Evolutionary conservation across 192 early-diverging fungal genomes (phyloP).

Genomic region (Spinellus fusiger): DNA sequence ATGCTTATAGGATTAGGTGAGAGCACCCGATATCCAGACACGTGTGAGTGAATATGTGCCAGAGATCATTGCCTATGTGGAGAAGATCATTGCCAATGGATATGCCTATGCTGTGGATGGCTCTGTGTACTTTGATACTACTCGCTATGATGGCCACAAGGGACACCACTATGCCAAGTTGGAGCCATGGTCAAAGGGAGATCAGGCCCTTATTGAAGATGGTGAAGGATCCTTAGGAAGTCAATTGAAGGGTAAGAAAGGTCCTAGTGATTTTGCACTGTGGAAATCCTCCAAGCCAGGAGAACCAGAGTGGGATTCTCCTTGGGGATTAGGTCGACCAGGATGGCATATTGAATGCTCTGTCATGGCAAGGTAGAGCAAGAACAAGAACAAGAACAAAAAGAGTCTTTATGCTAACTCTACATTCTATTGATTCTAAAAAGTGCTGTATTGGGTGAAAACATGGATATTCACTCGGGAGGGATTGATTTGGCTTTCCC

Average conservation of each 20-base stretch:
- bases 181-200: slow-evolving; percentile 82
- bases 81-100: slow-evolving; percentile 92
- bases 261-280: slow-evolving; percentile 84
- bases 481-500: slow-evolving; percentile 96
- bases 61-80: slow-evolving; percentile 85
- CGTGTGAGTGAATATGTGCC: slow-evolving; percentile 96
- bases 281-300: slow-evolving; percentile 94
- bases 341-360: slow-evolving; percentile 99
- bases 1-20: slow-evolving; percentile 36
- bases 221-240: slow-evolving; percentile 84
- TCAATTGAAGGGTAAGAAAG: slow-evolving; percentile 62
- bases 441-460: slow-evolving; percentile 71
- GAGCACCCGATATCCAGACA: slow-evolving; percentile 80
- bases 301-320: slow-evolving; percentile 90
- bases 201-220: slow-evolving; percentile 75
- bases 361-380: slow-evolving; percentile 73
- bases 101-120: slow-evolving; percentile 89
- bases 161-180: slow-evolving; percentile 94
- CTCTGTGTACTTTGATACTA: slow-evolving; percentile 95
- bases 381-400: not conserved
- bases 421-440: not conserved
- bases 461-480: slow-evolving; percentile 93
- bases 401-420: not conserved
- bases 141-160: slow-evolving; percentile 69
- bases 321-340: slow-evolving; percentile 91